Evolutionary conservation across 805 yeast genomes (phyloP), one percentile per base, ranked within the genome.

Genomic region (Grigorovia humatica): DNA sequence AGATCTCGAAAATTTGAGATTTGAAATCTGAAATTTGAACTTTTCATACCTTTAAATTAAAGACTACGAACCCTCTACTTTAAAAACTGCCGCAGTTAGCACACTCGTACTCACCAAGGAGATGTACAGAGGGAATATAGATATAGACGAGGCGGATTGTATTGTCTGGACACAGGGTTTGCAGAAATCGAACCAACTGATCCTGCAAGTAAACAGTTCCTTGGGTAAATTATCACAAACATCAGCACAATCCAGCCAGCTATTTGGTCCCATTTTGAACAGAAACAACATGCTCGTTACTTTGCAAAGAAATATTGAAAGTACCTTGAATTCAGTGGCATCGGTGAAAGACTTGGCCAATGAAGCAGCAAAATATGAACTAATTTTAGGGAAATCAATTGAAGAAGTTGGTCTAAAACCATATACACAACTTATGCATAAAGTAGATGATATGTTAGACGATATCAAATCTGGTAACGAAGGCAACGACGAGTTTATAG

Each of bases 101-200:
- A n/a, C n/a, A n/a, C 15, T 8, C 15, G 15, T 32, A 8, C 38
- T 11, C 38, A 32, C 15, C n/a, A 35, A 15, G 5, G 18, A 46
- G 9, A 46, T 32, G 38, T 13, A 13, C 12, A 46, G 13, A 9
- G 43, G 19, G 23, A 18, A 43, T 2, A 61, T 80, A 29, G 90
- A 84, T 59, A 71, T 81, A 2, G 90, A 85, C 60, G 91, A 84
- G 63, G 89, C 90, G 2, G 96, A 88, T 58, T 82, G 88, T 38
- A 82, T 88, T 1, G 89, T 89, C 4, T 74, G 89, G 35, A 85
- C 87, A 49, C 93, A 85, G 60, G 82, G 85, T 50, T 72, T 90
- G 38, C 67, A 74, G 48, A 76, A 80, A 50, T 78, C 88, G 2
- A 76, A 77, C 43, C 73, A 72, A 18, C 67, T 88, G 43, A 77